Evolutionary conservation across 2,329 filamentous ascomycete species (phyloP), one percentile per base, ranked within the genome.

Genomic region (Verticillium klebahnii): DNA sequence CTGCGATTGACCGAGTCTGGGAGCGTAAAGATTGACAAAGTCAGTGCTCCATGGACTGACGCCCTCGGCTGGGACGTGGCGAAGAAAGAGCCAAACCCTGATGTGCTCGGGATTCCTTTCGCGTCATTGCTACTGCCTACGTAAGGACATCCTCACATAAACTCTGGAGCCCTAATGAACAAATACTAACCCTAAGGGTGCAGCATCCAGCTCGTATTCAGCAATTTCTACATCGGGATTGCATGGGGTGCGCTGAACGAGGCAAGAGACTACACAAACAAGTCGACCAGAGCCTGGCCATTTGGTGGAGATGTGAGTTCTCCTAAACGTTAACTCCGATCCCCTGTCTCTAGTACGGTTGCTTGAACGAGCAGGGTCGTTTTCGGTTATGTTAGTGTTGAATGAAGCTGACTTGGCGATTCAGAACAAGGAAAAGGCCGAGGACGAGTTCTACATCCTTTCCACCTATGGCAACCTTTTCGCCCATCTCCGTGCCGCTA

Each of bases 181-280:
- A 5, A 6, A 19, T 7, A 17, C 56, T 62, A n/a, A 52, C 45
- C 8, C 62, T 3, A 25, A 2, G 1, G 5, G 2, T n/a, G 1
- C 36, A 82, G 78, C 0, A 87, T 89, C 62, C 86, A 89, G 69
- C 79, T 89, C 0, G 82, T 87, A n/a, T 89, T 89, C 72, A 79
- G 78, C 68, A 89, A 89, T 70, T 86, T 89, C 68, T 88, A 89
- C 69, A 74, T 89, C 1, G 86, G 86, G 2, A 89, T 89, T 63
- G 83, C 85, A 0, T 77, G 81, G 54, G 86, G 87, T 0, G 82
- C 85, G 0, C 74, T 89, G 0, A 75, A 81, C 8, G 80, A 79
- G 54, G 85, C 85, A 1, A 72, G 80, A 0, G 78, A 79, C 31
- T 89, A 89, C 64, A 89, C 86, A 0, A 73, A 72, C 2, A 80